Percentiles rank a stretch among this genome's conserved stretches.
These are phyloP conservation scores for Colletotrichum destructivum DNA, from an alignment of 2,329 filamentous ascomycete species.

Conservation along the genomic window DNA sequence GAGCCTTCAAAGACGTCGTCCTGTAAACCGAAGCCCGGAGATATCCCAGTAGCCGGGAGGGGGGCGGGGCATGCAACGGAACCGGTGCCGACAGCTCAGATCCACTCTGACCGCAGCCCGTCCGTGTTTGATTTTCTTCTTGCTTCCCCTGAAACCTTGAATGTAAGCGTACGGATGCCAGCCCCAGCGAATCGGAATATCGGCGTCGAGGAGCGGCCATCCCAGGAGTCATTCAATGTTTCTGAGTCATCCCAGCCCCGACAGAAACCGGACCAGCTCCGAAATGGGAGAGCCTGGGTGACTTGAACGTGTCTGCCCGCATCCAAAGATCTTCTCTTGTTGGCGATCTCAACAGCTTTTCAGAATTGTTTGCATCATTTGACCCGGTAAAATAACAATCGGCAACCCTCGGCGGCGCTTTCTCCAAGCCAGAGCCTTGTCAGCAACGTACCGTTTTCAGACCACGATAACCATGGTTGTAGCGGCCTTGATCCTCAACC, in stretches of 20 bases:
- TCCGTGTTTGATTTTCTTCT: constrained; percentile 1
- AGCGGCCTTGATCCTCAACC: constrained; percentile 2
- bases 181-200: not conserved
- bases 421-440: not conserved
- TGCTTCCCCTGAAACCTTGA: constrained; percentile 16
- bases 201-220: not conserved
- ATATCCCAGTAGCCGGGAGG: not conserved
- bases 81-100: not conserved
- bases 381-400: too few relatives aligned
- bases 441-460: not conserved
- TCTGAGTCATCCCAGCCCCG: not conserved
- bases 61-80: not conserved
- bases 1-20: not conserved
- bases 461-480: not conserved
- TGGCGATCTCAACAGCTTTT: not conserved
- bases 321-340: not conserved
- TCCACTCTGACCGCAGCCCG: constrained; percentile 11
- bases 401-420: not conserved
- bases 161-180: not conserved
- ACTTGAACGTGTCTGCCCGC: not conserved
- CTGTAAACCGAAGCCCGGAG: not conserved
- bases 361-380: not conserved
- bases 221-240: not conserved
- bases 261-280: not conserved
- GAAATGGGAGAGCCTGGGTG: not conserved